These are phyloP conservation scores for Afroboletus lepidellus DNA, from an alignment of 1,284 basidiomycete genomes.

Conservation along the genomic window DNA sequence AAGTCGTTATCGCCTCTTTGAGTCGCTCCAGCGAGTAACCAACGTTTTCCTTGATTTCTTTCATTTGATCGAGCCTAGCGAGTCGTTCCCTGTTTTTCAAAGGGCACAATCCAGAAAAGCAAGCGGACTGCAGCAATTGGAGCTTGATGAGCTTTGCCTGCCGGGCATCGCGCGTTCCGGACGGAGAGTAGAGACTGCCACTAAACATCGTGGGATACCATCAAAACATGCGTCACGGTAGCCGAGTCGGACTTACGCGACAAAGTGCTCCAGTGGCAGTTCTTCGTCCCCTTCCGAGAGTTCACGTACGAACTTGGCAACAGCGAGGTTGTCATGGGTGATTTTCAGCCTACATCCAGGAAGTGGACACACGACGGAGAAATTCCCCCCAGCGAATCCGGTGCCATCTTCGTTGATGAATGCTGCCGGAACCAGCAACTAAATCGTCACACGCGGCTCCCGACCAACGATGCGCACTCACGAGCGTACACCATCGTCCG, in stretches of 20 bases:
- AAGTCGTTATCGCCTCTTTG: constrained; percentile 16
- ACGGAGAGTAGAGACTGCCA: constrained; percentile 33
- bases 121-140: constrained; percentile 23
- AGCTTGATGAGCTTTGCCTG: constrained; percentile 29
- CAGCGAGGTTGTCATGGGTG: constrained; percentile 32
- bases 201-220: constrained; percentile 13
- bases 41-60: constrained; percentile 28
- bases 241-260: constrained; percentile 21
- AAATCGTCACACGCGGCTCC: not conserved
- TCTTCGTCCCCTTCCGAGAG: constrained; percentile 22
- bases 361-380: constrained; percentile 27
- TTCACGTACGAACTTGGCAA: constrained; percentile 37
- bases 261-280: constrained; percentile 12
- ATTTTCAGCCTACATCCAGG: constrained; percentile 34
- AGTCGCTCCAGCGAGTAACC: constrained; percentile 27
- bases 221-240: not conserved
- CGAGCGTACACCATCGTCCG: constrained; percentile 25
- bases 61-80: constrained; percentile 23
- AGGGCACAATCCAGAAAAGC: constrained; percentile 16
- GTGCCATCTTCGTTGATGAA: constrained; percentile 32
- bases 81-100: constrained; percentile 17
- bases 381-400: constrained; percentile 36
- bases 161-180: constrained; percentile 20
- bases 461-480: constrained; percentile 27
- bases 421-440: constrained; percentile 18